phyloP scores from a whole-genome alignment of 192 early-diverging fungal genomes.

The Podila clonocystis region DNA sequence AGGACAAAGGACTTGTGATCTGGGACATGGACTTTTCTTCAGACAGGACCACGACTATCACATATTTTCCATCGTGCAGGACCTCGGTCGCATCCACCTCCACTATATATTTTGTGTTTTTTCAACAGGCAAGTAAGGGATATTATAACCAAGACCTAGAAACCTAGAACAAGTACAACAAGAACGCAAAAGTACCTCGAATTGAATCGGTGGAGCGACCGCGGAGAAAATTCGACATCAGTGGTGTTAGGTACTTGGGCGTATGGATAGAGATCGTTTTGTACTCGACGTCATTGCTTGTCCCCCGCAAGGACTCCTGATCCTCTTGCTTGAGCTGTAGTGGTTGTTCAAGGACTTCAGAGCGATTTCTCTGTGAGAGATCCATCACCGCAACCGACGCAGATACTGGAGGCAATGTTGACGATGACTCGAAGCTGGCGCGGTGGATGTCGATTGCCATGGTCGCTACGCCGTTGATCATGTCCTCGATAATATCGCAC shows the following conservation, averaged over 20 bases:
- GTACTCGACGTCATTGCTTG: not conserved
- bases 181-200: not conserved
- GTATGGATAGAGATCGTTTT: conserved; percentile 19
- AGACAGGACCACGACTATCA: conserved; percentile 17
- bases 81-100: conserved; percentile 18
- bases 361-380: not conserved
- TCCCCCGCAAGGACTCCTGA: not conserved
- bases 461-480: conserved; percentile 35
- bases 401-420: not conserved
- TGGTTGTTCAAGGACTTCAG: not conserved
- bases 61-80: not conserved
- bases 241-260: not conserved
- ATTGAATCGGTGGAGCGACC: not conserved
- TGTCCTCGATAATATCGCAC: conserved; percentile 21
- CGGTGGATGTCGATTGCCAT: conserved; percentile 19
- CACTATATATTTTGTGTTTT: conserved; percentile 2
- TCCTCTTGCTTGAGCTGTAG: not conserved
- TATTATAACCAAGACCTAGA: too few species aligned
- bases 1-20: conserved; percentile 10
- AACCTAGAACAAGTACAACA: not conserved
- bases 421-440: not conserved
- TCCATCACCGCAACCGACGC: not conserved
- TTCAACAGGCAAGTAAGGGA: not conserved
- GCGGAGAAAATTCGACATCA: conserved; percentile 6
- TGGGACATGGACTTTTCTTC: conserved; percentile 10